Conservation (phyloP, 257 asterid species). For the Linaria vulgaris region DNA sequence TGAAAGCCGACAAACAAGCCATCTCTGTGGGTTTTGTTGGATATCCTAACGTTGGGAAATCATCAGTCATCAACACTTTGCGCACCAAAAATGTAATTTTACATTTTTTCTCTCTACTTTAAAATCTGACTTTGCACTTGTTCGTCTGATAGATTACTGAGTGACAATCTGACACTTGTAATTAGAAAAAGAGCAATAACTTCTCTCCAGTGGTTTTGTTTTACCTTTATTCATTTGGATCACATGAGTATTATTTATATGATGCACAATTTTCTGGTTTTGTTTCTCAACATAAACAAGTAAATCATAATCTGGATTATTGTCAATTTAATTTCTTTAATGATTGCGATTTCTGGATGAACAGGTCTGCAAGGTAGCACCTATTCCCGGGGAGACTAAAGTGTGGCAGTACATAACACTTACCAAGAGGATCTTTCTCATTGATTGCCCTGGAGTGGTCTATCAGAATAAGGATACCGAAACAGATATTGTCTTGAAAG, state of each 20-base stretch:
- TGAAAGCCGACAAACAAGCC: slow-evolving; percentile 93
- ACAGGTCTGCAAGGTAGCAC: slow-evolving; percentile 96
- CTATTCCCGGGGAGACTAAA: slow-evolving; percentile 97
- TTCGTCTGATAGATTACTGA: not conserved
- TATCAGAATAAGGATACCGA: slow-evolving; percentile 80
- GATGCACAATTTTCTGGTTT: not conserved
- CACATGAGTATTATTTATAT: not conserved
- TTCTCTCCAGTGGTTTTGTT: not conserved
- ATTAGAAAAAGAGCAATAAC: slow-evolving; percentile 1
- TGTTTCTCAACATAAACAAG: too few species aligned
- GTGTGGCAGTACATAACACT: slow-evolving; percentile 98
- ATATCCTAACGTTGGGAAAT: slow-evolving; percentile 97
- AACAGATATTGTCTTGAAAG: slow-evolving; percentile 94
- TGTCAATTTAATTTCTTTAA: not conserved
- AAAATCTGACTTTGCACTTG: slow-evolving; percentile 17
- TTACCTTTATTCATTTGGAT: not conserved
- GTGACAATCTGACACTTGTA: not conserved
- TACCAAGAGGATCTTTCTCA: slow-evolving; percentile 82
- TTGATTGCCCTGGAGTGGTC: slow-evolving; percentile 97
- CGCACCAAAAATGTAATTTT: slow-evolving; percentile 82
- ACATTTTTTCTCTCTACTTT: slow-evolving; percentile 15
- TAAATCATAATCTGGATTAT: not conserved
- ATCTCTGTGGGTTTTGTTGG: slow-evolving; percentile 98
- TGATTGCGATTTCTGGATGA: slow-evolving; percentile 13
- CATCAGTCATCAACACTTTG: slow-evolving; percentile 94